phyloP scores from a whole-genome alignment of 2,329 filamentous ascomycete genomes.

The Penicillium decumbens region DNA sequence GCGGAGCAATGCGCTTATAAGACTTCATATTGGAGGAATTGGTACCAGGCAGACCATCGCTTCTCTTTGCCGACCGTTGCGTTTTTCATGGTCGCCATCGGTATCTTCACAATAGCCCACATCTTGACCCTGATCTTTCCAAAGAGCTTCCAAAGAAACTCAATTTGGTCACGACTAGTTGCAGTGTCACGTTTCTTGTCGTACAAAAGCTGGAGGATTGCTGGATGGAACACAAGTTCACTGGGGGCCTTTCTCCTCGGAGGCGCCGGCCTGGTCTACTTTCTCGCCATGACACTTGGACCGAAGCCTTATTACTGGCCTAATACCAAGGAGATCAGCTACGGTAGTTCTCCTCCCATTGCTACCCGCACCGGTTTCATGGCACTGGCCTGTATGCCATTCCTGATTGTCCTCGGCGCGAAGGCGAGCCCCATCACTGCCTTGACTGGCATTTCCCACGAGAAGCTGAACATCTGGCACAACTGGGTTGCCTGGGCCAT shows the following conservation, averaged over 20 bases:
- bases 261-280: slow-evolving; percentile 42
- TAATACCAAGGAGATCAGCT: slow-evolving; percentile 33
- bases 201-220: slow-evolving; percentile 17
- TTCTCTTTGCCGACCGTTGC: slow-evolving; percentile 50
- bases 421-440: slow-evolving; percentile 54
- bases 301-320: slow-evolving; percentile 54
- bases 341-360: slow-evolving; percentile 49
- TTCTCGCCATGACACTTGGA: slow-evolving; percentile 44
- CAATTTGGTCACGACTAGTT: slow-evolving; percentile 24
- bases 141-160: slow-evolving; percentile 12
- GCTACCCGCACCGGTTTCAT: slow-evolving; percentile 50
- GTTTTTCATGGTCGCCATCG: slow-evolving; percentile 48
- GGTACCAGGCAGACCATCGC: slow-evolving; percentile 51
- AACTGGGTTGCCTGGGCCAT: slow-evolving; percentile 52
- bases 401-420: slow-evolving; percentile 46
- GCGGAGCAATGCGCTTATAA: slow-evolving; percentile 26
- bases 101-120: slow-evolving; percentile 43
- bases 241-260: slow-evolving; percentile 43
- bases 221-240: slow-evolving; percentile 41
- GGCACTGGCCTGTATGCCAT: slow-evolving; percentile 48
- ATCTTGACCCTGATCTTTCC: slow-evolving; percentile 14
- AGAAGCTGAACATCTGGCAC: slow-evolving; percentile 52
- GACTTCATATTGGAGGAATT: slow-evolving; percentile 19
- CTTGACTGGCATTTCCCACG: slow-evolving; percentile 53
- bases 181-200: slow-evolving; percentile 35